Evolutionary conservation across 495 filamentous ascomycete species (phyloP), one percentile per base, ranked within the genome.

Genomic region (Aspergillus affinis): DNA sequence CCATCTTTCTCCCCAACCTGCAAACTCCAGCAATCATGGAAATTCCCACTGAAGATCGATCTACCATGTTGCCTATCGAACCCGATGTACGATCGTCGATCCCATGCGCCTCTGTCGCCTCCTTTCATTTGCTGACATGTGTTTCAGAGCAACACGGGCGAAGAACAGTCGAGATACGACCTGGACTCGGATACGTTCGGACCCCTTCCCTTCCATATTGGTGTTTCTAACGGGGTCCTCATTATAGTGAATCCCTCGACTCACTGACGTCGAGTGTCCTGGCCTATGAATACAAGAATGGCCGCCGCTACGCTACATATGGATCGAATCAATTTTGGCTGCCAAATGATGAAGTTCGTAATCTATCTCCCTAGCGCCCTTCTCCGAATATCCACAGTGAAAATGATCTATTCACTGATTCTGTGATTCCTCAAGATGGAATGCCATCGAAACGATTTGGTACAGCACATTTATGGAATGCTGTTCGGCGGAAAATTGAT

Each of bases 381-480:
- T 6, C 30, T 32, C 10, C 30, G 30, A 12, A 8, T 32, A 32
- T 7, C 30, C 30, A 3, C 6, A 8, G 6, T 32, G 3, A 26
- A 26, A 26, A 4, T 26, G 2, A 26, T 26, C 4, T 2, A 26
- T 26, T 2, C 23, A 12, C 30, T 32, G 30, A 32, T 32, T 4
- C 10, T 32, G 10, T 32, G 7, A 15, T 4, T 17, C 9, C 13
- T 10, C 13, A 6, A 41, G 36, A 6, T 41, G 9, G 36, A 41
- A 41, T 41, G 36, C 12, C 32, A 46, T 15, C 32, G 32, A 5
- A 45, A 21, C 32, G 32, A 54, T 23, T 23, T 54, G 18, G 17
- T 54, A 19, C 52, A 54, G 20, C 52, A 54, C 20, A 46, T 54
- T 3, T 54, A 45, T n/a, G 45, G 8, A 3, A 19, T 54, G 32